These are phyloP conservation scores for Stagonosporopsis vannaccii DNA, from an alignment of 2,329 filamentous ascomycete genomes.

Conservation along the genomic window DNA sequence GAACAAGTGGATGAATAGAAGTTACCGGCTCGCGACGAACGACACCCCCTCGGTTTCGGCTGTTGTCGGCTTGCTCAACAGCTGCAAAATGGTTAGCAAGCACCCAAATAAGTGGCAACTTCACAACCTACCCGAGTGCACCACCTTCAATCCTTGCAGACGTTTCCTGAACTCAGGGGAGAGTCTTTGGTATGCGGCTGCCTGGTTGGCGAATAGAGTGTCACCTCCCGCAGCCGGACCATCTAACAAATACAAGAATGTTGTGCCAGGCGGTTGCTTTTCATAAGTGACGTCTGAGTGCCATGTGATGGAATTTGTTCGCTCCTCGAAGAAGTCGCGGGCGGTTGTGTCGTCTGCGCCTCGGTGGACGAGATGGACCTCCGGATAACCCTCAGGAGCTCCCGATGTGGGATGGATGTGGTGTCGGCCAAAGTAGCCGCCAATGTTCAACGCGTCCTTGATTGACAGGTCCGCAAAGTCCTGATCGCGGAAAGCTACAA, in stretches of 20 bases:
- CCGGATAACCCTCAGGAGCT: conserved; percentile 74
- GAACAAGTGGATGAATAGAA: conserved; percentile 77
- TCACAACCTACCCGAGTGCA: conserved; percentile 72
- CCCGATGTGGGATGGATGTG: conserved; percentile 84
- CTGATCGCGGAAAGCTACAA: conserved; percentile 77
- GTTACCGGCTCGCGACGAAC: conserved; percentile 78
- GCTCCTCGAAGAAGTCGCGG: conserved; percentile 69
- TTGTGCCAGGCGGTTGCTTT: conserved; percentile 85
- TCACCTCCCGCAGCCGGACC: conserved; percentile 81
- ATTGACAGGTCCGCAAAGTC: conserved; percentile 73
- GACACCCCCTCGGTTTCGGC: conserved; percentile 71
- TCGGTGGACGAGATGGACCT: conserved; percentile 81
- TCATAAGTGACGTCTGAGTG: conserved; percentile 91
- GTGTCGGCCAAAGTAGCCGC: conserved; percentile 78
- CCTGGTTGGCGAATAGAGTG: conserved; percentile 82
- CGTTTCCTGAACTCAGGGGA: conserved; percentile 80
- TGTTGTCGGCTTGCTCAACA: conserved; percentile 77
- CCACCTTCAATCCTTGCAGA: conserved; percentile 79
- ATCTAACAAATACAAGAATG: conserved; percentile 88
- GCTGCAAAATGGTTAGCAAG: conserved; percentile 41
- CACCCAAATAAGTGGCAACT: not conserved
- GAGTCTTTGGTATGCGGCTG: conserved; percentile 80
- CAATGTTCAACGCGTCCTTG: conserved; percentile 71
- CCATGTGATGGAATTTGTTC: conserved; percentile 85
- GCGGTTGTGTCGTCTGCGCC: conserved; percentile 69